Evolutionary conservation across 2,329 filamentous ascomycete species (phyloP), one percentile per base, ranked within the genome.

Genomic region (Sporothrix euskadiensis): DNA sequence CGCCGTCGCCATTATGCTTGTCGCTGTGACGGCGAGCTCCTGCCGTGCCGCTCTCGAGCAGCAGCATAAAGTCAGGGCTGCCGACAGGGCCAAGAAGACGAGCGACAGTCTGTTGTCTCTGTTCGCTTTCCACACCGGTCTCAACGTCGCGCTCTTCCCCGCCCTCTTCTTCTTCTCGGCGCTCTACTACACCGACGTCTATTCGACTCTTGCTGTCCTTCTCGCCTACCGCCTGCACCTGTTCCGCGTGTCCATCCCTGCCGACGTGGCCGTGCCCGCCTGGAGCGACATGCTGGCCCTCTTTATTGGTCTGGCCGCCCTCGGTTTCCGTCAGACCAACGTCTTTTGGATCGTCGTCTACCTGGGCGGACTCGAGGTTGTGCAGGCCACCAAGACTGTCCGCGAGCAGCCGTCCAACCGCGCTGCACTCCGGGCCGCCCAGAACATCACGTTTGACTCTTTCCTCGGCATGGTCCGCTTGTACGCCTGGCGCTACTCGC

Each of bases 121-220:
- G 44, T 83, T 85, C 77, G 79, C 83, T 4, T 79, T 87, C 35
- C 89, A 93, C 77, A 90, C 89, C 0, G 92, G 91, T 2, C 79
- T 96, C 76, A 97, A 98, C 77, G 88, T 97, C 56, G 89, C 89
- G 22, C 84, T 97, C 0, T 98, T 98, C 75, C 96, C 96, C 0
- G 89, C 94, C 0, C 81, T 99, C 0, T 98, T 97, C 85, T 99
- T 99, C 86, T 99, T 99, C 82, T 96, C 94, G 0, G 94, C 89
- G 0, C 84, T 99, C 8, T 99, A 97, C 81, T 99, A 99, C 81
- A 99, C 96, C 0, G 96, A 99, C 81, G 88, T 98, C 2, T 86
- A 92, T 69, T 97, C 95, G 0, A 92, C 94, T 0, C 84, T 92
- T 8, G 86, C 90, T 1, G 93, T 98, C 0, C 83, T 98, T 9